phyloP scores from a whole-genome alignment of 305 asterid species.

The Andrographis paniculata region DNA sequence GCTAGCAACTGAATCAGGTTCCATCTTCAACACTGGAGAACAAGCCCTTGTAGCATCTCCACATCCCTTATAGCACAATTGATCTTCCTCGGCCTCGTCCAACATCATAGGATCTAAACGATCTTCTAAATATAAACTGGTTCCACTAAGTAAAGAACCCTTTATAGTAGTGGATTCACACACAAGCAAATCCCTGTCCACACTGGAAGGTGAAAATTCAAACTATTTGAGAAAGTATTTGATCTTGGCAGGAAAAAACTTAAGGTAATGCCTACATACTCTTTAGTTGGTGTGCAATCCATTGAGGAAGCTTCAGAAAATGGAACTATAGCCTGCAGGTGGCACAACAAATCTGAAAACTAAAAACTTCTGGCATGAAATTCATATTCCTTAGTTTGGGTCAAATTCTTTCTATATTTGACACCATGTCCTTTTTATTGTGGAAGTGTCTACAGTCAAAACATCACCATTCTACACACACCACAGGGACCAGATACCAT shows the following conservation, averaged over 20 bases:
- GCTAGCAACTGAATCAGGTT: conserved; percentile 6
- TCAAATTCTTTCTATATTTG: too few species aligned
- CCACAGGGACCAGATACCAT: neutral
- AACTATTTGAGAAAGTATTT: conserved; percentile 11
- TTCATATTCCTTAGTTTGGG: too few species aligned
- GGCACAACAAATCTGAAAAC: conserved; percentile 19
- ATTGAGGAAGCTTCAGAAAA: conserved; percentile 20
- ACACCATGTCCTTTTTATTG: too few species aligned
- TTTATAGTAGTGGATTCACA: conserved; percentile 19
- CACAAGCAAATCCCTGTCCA: conserved; percentile 23
- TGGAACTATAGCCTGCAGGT: conserved; percentile 24
- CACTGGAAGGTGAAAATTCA: conserved; percentile 39
- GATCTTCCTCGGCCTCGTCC: conserved; percentile 35
- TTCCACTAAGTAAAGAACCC: conserved; percentile 27
- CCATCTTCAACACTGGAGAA: neutral
- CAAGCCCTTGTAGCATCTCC: conserved; percentile 8
- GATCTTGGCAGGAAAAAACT: conserved; percentile 4
- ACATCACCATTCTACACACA: neutral
- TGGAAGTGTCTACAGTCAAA: too few species aligned
- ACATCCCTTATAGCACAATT: conserved; percentile 23
- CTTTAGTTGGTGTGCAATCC: conserved; percentile 50
- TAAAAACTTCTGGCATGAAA: too few species aligned
- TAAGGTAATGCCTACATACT: conserved; percentile 36
- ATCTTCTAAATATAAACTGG: conserved; percentile 41
- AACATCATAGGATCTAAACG: conserved; percentile 44